A percentile compares a stretch with the other conserved stretches of the same genome.
Evolutionary conservation across 345 rosid genomes (phyloP).

Genomic region (Populus davidiana): DNA sequence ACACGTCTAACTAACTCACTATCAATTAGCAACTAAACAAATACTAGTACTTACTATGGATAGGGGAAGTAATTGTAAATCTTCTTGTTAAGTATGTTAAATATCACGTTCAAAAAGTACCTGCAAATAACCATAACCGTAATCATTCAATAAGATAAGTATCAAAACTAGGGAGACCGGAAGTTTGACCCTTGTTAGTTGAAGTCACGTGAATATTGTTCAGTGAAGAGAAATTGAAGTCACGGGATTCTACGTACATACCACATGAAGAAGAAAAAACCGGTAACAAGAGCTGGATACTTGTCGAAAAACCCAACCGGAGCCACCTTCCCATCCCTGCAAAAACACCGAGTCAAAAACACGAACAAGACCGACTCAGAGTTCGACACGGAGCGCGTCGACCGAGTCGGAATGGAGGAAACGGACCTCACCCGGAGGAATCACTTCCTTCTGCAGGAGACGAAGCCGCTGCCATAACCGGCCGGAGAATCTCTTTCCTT

Average conservation of each 20-base stretch:
- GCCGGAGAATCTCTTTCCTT: constrained; percentile 49
- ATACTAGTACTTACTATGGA: constrained; percentile 64
- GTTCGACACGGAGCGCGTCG: constrained; percentile 14
- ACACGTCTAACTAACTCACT: no score
- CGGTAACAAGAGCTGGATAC: constrained; percentile 80
- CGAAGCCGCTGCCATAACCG: constrained; percentile 57
- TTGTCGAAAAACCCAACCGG: constrained; percentile 64
- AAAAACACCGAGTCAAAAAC: constrained; percentile 26
- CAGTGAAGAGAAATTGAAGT: background rate
- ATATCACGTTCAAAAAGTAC: constrained; percentile 93
- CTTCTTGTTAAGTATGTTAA: constrained; percentile 97
- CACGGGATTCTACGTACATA: constrained; percentile 20
- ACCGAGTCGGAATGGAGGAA: constrained; percentile 48
- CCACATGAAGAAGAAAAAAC: constrained; percentile 99
- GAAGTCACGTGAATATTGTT: background rate
- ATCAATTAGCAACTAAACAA: background rate
- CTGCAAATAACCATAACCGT: constrained; percentile 22
- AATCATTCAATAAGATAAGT: no score
- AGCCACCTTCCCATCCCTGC: constrained; percentile 53
- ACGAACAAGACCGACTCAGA: constrained; percentile 29
- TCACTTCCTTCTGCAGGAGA: constrained; percentile 76
- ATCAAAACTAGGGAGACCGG: background rate
- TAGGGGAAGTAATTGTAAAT: constrained; percentile 96
- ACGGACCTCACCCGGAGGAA: constrained; percentile 98
- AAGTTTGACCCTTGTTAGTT: constrained; percentile 1